Evolutionary conservation across 768 basidiomycete species (phyloP).

Genomic region (Pulveroboletus frians): DNA sequence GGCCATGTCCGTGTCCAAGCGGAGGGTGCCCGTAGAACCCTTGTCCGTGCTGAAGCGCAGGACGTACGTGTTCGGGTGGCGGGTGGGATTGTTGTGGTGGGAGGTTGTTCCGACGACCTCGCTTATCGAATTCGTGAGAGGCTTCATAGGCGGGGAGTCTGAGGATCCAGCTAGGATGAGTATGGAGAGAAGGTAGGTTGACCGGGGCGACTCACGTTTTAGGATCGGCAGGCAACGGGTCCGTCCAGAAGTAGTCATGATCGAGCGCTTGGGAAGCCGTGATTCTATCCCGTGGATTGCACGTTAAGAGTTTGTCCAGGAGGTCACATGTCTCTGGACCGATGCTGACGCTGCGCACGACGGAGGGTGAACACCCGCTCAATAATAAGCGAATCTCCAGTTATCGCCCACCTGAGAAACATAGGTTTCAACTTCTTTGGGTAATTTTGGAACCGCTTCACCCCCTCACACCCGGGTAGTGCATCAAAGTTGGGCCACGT

Average conservation of each 20-base stretch:
- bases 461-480: slow-evolving; percentile 75
- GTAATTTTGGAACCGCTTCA: slow-evolving; percentile 54
- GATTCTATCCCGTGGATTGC: slow-evolving; percentile 79
- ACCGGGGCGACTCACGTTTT: slow-evolving; percentile 51
- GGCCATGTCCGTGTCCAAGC: slow-evolving; percentile 22
- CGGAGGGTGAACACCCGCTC: slow-evolving; percentile 5
- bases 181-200: not conserved
- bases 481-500: slow-evolving; percentile 74
- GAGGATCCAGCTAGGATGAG: not conserved
- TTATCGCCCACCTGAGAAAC: slow-evolving; percentile 53
- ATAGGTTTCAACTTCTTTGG: slow-evolving; percentile 51
- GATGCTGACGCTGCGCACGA: slow-evolving; percentile 41
- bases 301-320: slow-evolving; percentile 72
- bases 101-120: slow-evolving; percentile 49
- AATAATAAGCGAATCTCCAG: not conserved
- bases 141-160: slow-evolving; percentile 76
- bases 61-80: slow-evolving; percentile 32
- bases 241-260: slow-evolving; percentile 93
- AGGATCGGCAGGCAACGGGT: slow-evolving; percentile 82
- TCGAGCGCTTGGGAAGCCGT: slow-evolving; percentile 85
- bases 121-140: slow-evolving; percentile 79
- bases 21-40: slow-evolving; percentile 31
- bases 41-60: slow-evolving; percentile 28
- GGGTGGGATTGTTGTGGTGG: slow-evolving; percentile 23
- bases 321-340: slow-evolving; percentile 74